phyloP scores from a whole-genome alignment of 208 protist genomes.

The Blastocrithidia nonstop region DNA sequence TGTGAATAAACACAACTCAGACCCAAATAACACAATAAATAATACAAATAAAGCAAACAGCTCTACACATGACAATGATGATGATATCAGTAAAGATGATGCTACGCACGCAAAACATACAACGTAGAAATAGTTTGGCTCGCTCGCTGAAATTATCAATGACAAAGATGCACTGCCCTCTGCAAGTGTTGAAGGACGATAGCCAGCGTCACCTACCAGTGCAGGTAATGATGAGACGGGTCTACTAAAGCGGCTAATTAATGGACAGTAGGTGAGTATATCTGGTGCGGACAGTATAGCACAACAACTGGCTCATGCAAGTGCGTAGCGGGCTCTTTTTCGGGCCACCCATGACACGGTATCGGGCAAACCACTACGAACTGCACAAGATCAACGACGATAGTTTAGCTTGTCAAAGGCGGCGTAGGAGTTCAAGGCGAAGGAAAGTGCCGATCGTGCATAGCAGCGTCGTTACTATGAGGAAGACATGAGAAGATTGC shows the following conservation, averaged over 20 bases:
- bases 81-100: not conserved
- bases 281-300: conserved; percentile 18
- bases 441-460: conserved; percentile 11
- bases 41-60: no score
- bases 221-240: conserved; percentile 8
- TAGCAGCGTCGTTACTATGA: conserved; percentile 10
- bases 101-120: no score
- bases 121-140: no score
- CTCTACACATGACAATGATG: not conserved
- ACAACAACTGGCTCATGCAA: conserved; percentile 29
- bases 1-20: no score
- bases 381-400: conserved; percentile 9
- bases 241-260: conserved; percentile 37
- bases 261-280: conserved; percentile 24
- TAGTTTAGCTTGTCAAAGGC: conserved; percentile 20
- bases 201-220: no score
- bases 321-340: conserved; percentile 26
- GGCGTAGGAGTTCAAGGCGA: conserved; percentile 10
- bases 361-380: not conserved
- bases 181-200: no score
- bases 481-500: conserved; percentile 5
- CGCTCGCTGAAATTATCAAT: no score
- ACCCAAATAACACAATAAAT: no score
- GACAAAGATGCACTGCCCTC: no score
- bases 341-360: conserved; percentile 6